These are phyloP conservation scores for Plenodomus tracheiphilus DNA, from an alignment of 2,329 filamentous ascomycete genomes.

Conservation along the genomic window DNA sequence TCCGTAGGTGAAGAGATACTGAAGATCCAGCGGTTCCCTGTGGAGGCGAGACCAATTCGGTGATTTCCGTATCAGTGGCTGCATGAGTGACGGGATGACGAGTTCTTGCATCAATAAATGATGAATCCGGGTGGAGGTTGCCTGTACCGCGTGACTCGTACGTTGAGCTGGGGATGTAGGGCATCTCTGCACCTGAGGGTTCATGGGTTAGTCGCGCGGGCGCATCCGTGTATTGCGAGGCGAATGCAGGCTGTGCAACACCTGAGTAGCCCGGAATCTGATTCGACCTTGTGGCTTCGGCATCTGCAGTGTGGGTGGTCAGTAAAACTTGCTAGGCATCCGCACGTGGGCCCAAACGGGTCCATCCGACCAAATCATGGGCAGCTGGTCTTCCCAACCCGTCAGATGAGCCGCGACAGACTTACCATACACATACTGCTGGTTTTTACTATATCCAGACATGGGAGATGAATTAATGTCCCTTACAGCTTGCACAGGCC, in stretches of 20 bases:
- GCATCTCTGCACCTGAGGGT: slow-evolving; percentile 49
- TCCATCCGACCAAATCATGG: slow-evolving; percentile 40
- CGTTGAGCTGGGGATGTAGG: slow-evolving; percentile 52
- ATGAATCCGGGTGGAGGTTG: slow-evolving; percentile 52
- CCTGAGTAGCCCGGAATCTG: slow-evolving; percentile 56
- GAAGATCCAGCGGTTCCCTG: slow-evolving; percentile 71
- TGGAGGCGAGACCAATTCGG: slow-evolving; percentile 65
- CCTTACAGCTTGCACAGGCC: slow-evolving; percentile 46
- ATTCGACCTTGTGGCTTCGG: slow-evolving; percentile 64
- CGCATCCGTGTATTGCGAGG: slow-evolving; percentile 53
- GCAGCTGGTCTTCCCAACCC: slow-evolving; percentile 38
- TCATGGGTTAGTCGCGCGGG: slow-evolving; percentile 56
- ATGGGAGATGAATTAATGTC: slow-evolving; percentile 65
- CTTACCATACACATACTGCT: slow-evolving; percentile 81
- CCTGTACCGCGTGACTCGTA: slow-evolving; percentile 52
- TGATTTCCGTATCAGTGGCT: slow-evolving; percentile 58
- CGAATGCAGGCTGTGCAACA: slow-evolving; percentile 55
- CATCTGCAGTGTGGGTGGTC: slow-evolving; percentile 55
- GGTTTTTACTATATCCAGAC: slow-evolving; percentile 79
- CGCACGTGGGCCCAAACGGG: slow-evolving; percentile 44
- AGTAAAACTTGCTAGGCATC: slow-evolving; percentile 45
- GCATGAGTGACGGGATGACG: slow-evolving; percentile 57
- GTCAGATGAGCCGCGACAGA: slow-evolving; percentile 50
- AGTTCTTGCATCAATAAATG: slow-evolving; percentile 60
- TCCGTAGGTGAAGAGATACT: slow-evolving; percentile 73